A percentile compares a stretch with the other conserved stretches of the same genome.
phyloP scores from a whole-genome alignment of 2,329 filamentous ascomycete genomes.

The Kalaharituber pfeilii region DNA sequence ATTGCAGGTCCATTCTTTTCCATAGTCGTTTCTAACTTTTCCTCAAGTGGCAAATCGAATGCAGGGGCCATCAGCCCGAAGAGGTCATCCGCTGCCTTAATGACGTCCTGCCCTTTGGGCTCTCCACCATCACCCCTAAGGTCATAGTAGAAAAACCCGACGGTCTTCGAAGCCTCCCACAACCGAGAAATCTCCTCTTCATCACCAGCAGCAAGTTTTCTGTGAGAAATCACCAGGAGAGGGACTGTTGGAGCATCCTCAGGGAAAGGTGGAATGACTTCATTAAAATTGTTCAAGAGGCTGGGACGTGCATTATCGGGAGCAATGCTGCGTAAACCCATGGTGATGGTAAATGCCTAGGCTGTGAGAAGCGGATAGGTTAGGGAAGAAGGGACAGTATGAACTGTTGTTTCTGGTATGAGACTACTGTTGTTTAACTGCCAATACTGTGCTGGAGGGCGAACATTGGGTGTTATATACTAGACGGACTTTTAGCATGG shows the following conservation, averaged over 20 bases:
- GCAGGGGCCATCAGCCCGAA: not conserved
- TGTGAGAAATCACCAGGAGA: not conserved
- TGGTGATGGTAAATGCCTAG: no score
- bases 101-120: not conserved
- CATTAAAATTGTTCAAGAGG: not conserved
- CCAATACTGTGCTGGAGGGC: no score
- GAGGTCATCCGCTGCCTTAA: not conserved
- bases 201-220: not conserved
- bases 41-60: not conserved
- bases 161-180: not conserved
- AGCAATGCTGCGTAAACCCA: no score
- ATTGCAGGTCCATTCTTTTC: not conserved
- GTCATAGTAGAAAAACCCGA: not conserved
- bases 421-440: no score
- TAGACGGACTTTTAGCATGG: no score
- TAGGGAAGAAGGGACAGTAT: no score
- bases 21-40: not conserved
- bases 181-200: not conserved
- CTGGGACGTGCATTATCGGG: no score
- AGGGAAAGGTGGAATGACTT: not conserved
- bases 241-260: not conserved
- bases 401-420: no score
- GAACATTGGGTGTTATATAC: no score
- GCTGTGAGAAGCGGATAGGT: no score
- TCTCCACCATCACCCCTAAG: not conserved